Conservation (phyloP, 768 basidiomycete species). For the Albatrellus ellisii region DNA sequence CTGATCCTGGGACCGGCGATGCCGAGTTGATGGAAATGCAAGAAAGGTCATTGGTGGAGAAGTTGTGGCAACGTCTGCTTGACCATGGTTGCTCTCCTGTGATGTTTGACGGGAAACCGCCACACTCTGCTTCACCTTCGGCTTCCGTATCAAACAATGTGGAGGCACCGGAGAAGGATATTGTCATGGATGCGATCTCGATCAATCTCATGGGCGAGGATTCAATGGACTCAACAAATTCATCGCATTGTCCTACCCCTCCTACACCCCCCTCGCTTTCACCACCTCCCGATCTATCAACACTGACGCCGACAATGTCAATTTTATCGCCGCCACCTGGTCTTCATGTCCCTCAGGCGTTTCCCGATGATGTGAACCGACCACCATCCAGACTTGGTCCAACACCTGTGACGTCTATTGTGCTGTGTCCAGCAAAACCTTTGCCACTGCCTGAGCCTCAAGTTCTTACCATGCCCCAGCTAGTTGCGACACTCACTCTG, state of each 20-base stretch:
- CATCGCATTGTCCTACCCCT: not conserved
- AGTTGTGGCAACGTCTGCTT: not conserved
- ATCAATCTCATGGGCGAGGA: too few relatives aligned
- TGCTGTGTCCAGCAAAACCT: not conserved
- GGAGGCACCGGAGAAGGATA: not conserved
- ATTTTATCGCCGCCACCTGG: too few relatives aligned
- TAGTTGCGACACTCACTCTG: constrained; percentile 13
- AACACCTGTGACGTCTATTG: not conserved
- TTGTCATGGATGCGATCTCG: not conserved
- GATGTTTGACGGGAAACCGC: not conserved
- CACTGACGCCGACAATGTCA: too few relatives aligned
- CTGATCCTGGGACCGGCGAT: too few relatives aligned
- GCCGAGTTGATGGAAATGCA: not conserved
- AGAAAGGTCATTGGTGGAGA: not conserved
- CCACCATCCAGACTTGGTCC: not conserved
- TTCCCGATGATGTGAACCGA: too few relatives aligned
- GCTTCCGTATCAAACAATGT: not conserved
- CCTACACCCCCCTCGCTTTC: not conserved
- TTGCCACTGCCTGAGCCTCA: constrained; percentile 2
- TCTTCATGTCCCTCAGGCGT: too few relatives aligned
- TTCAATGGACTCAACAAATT: not conserved
- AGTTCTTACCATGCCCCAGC: constrained; percentile 12
- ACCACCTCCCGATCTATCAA: not conserved
- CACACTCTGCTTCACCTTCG: not conserved
- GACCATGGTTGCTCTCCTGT: not conserved